Evolutionary conservation across 352 stramenopile species (phyloP), one percentile per base, ranked within the genome.

Genomic region (Pythium aphanidermatum): DNA sequence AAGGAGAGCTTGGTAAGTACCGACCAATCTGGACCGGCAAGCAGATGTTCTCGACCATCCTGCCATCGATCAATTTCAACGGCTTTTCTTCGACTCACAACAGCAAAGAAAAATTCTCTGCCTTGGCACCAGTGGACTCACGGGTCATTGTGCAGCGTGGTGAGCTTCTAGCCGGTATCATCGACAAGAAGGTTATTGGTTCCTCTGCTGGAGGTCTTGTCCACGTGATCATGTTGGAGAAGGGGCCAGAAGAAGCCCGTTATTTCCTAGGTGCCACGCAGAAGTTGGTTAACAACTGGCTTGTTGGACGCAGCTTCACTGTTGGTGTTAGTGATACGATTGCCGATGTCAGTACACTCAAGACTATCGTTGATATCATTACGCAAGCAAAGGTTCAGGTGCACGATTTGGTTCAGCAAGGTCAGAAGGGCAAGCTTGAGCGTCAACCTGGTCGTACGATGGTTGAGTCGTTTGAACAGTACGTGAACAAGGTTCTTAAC

Each of bases 111-210:
- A 85, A 91, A 37, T 76, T 95, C 51, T 70, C 79, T 12, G 55
- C 85, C 40, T 80, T 99, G 28, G 96, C 98, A 74, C 83, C 88
- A 19, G 92, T 97, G 27, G 96, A 99, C 59, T 97, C 95, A 40
- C 64, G 92, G 41, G 96, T 99, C n/a, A 93, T 97, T 45, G 97
- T 99, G 26, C 83, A 98, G 51, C 86, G 97, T 44, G 97, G 96
- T 46, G 90, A 99, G 58, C 60, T 99, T 2, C 59, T 99, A 12
- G 89, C 93, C 58, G 97, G 97, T 57, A 98, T 97, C 27, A 97
- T 99, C 66, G 96, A 99, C 66, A 99, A 99, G 74, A 99, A 98
- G 60, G 97, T 90, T 16, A 97, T 99, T 63, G 97, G 97, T 60
- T 97, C 92, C 12, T 96, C 92, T 41, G 96, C 77, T 28, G 96